Percentiles rank a stretch among this genome's conserved stretches.
Conservation (phyloP, 2,329 filamentous ascomycete genomes). For the Cytospora chrysosperma region DNA sequence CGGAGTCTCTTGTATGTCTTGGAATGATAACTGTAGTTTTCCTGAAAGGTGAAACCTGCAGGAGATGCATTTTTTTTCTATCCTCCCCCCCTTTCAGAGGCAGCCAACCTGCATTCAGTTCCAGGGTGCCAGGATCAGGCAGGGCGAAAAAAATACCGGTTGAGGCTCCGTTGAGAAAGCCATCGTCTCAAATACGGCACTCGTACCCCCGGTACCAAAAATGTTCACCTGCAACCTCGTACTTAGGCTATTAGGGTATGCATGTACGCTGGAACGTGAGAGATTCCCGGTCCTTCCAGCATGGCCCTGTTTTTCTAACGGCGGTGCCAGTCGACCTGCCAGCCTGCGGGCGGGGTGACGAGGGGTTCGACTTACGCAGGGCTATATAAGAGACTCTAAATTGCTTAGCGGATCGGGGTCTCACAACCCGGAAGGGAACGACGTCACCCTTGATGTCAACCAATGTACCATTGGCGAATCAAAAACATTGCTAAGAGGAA, state of each 20-base stretch:
- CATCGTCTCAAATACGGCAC: not conserved
- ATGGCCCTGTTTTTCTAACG: not conserved
- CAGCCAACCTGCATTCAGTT: too few species aligned
- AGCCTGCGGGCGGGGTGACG: not conserved
- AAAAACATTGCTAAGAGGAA: not conserved
- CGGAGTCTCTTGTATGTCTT: not conserved
- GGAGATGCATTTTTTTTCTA: too few species aligned
- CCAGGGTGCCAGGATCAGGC: too few species aligned
- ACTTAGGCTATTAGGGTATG: too few species aligned
- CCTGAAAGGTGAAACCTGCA: too few species aligned
- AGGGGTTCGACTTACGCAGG: not conserved
- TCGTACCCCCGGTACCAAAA: not conserved
- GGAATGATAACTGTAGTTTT: not conserved
- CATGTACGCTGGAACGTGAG: too few species aligned
- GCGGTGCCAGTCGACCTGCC: not conserved
- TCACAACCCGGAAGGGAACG: constrained; percentile 1
- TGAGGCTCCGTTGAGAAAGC: not conserved
- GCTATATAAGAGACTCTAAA: not conserved
- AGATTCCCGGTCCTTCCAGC: not conserved
- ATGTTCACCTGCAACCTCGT: not conserved
- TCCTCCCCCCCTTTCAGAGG: too few species aligned
- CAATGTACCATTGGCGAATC: constrained; percentile 9
- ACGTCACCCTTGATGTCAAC: constrained; percentile 7
- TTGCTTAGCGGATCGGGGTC: not conserved
- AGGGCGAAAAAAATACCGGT: too few species aligned